These are phyloP conservation scores for Botrytis fabae DNA, from an alignment of 2,329 filamentous ascomycete species.

Conservation along the genomic window DNA sequence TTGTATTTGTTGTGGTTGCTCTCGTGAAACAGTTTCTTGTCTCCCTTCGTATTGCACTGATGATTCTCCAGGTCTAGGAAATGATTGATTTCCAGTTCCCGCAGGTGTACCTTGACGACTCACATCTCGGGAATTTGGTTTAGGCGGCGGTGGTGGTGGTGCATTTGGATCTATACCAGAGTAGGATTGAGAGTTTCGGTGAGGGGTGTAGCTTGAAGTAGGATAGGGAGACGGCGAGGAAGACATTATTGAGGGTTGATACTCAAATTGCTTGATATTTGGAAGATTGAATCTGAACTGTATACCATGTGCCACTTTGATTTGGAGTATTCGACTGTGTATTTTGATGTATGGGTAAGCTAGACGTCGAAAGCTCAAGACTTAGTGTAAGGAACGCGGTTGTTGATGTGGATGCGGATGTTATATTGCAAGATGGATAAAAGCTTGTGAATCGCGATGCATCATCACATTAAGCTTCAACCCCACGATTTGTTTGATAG, in stretches of 20 bases:
- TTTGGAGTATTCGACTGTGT: background rate
- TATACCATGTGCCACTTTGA: background rate
- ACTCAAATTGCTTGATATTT: background rate
- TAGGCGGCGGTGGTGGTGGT: conserved; percentile 71
- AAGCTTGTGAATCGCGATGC: conserved; percentile 1
- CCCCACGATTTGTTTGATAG: conserved; percentile 1
- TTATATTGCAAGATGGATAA: background rate
- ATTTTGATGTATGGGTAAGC: background rate
- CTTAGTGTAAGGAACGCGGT: background rate
- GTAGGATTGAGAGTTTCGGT: conserved; percentile 40
- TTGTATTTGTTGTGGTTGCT: conserved; percentile 43
- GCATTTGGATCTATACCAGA: conserved; percentile 47
- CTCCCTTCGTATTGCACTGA: conserved; percentile 26
- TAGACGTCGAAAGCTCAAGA: background rate
- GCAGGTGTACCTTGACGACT: conserved; percentile 67
- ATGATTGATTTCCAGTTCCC: conserved; percentile 39
- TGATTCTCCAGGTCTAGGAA: conserved; percentile 35
- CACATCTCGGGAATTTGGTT: conserved; percentile 67
- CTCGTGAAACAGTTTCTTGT: conserved; percentile 25
- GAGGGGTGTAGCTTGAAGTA: conserved; percentile 29
- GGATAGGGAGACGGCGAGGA: conserved; percentile 34
- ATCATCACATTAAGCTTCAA: conserved; percentile 6
- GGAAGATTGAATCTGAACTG: background rate
- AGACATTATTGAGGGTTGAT: conserved; percentile 25
- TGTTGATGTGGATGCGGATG: background rate